A percentile compares a stretch with the other conserved stretches of the same genome.
Evolutionary conservation across 371 early-diverging fungal species (phyloP).

Genomic region (Phascolomyces articulosus): DNA sequence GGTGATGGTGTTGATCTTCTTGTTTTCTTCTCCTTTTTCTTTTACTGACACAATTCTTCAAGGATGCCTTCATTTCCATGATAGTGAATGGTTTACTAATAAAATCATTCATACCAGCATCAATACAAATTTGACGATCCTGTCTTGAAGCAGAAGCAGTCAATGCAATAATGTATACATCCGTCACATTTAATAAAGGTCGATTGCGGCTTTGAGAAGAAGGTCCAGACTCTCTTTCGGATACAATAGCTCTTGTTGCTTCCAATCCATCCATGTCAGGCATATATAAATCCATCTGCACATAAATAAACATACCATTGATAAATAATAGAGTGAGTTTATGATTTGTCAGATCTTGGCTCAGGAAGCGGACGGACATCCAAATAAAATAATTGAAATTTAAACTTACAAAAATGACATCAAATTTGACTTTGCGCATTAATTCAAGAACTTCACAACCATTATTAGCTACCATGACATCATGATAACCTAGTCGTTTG

Average conservation of each 20-base stretch:
- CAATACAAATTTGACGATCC: constrained; percentile 63
- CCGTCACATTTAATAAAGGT: constrained; percentile 37
- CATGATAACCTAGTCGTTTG: constrained; percentile 56
- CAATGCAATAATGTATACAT: constrained; percentile 63
- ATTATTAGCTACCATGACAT: constrained; percentile 57
- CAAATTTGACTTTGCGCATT: constrained; percentile 45
- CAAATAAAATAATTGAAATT: no score
- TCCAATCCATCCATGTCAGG: constrained; percentile 58
- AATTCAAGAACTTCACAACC: constrained; percentile 55
- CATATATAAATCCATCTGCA: constrained; percentile 61
- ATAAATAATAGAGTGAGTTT: no score
- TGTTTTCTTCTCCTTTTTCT: constrained; percentile 30
- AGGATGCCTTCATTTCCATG: constrained; percentile 54
- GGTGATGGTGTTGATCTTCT: neutral
- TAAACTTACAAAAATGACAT: constrained; percentile 50
- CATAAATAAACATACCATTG: neutral
- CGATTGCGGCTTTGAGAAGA: neutral
- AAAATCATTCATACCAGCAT: constrained; percentile 68
- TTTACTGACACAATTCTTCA: constrained; percentile 37
- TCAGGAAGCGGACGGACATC: no score
- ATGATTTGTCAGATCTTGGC: no score
- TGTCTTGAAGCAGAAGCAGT: constrained; percentile 63
- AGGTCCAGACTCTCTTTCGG: constrained; percentile 26
- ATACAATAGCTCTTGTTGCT: constrained; percentile 45
- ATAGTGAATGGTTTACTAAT: constrained; percentile 63